Conservation (phyloP, 139 green algal species). For the Chlamydomonas sp. region DNA sequence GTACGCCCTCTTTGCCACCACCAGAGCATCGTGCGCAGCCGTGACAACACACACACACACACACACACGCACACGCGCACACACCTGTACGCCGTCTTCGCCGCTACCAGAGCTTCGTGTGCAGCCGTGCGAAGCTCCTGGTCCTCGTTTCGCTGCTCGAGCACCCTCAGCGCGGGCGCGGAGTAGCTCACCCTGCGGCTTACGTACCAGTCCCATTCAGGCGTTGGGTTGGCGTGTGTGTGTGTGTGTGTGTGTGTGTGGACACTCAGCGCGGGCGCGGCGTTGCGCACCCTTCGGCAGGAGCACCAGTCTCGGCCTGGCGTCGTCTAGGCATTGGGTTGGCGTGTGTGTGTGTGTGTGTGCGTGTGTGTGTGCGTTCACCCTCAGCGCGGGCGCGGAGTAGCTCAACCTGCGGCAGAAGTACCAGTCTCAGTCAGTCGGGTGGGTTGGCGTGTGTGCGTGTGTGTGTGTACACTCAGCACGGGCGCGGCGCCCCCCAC, state of each 20-base stretch:
- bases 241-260: too few relatives aligned
- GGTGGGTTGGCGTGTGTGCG: too few relatives aligned
- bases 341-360: conserved; percentile 27
- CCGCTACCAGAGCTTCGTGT: conserved; percentile 33
- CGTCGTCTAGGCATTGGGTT: too few relatives aligned
- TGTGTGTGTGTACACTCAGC: too few relatives aligned
- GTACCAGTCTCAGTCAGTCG: too few relatives aligned
- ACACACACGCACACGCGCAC: neutral
- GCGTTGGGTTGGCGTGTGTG: too few relatives aligned
- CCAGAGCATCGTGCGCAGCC: conserved; percentile 31
- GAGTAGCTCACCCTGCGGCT: neutral
- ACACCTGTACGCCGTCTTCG: conserved; percentile 18
- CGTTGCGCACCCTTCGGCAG: too few relatives aligned
- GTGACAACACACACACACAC: conserved; percentile 1
- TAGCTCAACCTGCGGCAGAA: neutral
- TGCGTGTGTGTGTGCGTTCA: neutral
- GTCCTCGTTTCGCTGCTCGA: neutral
- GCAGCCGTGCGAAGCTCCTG: conserved; percentile 32
- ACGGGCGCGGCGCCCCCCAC: too few relatives aligned
- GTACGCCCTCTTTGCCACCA: conserved; percentile 28
- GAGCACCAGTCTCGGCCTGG: too few relatives aligned
- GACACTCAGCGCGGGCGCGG: too few relatives aligned
- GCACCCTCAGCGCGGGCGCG: neutral
- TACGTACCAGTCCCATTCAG: too few relatives aligned
- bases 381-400: neutral